Evolutionary conservation across 345 rosid genomes (phyloP), one percentile per base, ranked within the genome.

Genomic region (Salix viminalis): DNA sequence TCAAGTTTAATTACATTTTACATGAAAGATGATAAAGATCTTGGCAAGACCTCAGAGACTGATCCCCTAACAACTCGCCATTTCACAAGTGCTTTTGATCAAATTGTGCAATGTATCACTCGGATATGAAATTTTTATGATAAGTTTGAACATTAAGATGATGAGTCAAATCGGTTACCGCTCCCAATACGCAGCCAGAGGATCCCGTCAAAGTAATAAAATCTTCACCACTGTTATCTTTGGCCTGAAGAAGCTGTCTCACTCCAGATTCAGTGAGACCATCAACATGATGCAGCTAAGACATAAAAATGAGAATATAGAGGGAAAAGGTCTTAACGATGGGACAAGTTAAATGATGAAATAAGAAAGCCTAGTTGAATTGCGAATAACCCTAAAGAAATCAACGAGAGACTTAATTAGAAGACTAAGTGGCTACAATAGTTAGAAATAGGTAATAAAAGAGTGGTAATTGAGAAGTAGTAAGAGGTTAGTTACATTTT

Each of bases 281-380:
- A 84, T 93, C 97, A 79, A 95, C 91, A 69, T 88, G 88, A 83
- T 95, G 97, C 83, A 95, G 85, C 98, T 94, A 85, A 79, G 69
- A 69, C 48, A 81, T 37, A 71, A 4, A 10, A 14, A 65, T 5
- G 36, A 65, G 12, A 39, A 71, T 16, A 23, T 23, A 21, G 41
- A 34, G 26, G 37, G 5, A 74, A 64, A 6, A 4, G 18, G 0
- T 16, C 18, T 41, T 30, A 15, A n/a, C 18, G 36, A 73, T 7
- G 61, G 26, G 5, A 46, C 52, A 46, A 46, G 19, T 46, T 46
- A 46, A 46, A 15, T 14, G 52, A 46, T 46, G 16, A 46, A 46
- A 13, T 46, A 10, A 10, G 19, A n/a, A 39, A 23, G 39, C 2
- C 7, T 15, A 60, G 30, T 60, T 23, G 75, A 60, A 39, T n/a